phyloP scores from a whole-genome alignment of 169 alveolate genomes.

The Plasmodium gonderi region DNA sequence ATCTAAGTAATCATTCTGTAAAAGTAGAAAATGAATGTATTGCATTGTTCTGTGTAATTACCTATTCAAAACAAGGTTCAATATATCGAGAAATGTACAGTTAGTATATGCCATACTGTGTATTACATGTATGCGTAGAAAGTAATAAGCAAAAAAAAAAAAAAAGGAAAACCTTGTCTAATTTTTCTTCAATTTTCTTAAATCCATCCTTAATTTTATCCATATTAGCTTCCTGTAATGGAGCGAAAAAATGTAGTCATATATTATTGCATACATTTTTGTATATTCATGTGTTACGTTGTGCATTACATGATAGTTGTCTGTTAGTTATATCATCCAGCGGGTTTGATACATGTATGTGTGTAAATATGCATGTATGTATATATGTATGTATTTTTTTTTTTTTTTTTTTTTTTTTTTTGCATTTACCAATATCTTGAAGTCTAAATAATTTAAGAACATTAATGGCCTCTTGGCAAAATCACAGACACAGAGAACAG shows the following conservation, averaged over 20 bases:
- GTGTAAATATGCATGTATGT: not conserved
- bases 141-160: not conserved
- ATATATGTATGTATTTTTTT: too few relatives aligned
- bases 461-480: slow-evolving; percentile 80
- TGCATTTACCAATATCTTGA: slow-evolving; percentile 51
- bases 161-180: slow-evolving; percentile 38
- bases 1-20: slow-evolving; percentile 40
- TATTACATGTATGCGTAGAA: too few relatives aligned
- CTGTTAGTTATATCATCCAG: too few relatives aligned
- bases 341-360: too few relatives aligned
- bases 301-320: not conserved
- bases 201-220: slow-evolving; percentile 46
- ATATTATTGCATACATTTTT: not conserved
- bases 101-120: not conserved
- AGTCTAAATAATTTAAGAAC: slow-evolving; percentile 78
- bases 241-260: not conserved
- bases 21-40: not conserved
- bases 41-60: not conserved
- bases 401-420: not conserved
- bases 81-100: not conserved
- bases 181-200: slow-evolving; percentile 24
- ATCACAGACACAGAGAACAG: slow-evolving; percentile 82
- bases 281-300: not conserved
- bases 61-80: not conserved
- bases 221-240: slow-evolving; percentile 41